phyloP scores from a whole-genome alignment of 768 basidiomycete species.

The Leccinellum luteum region DNA sequence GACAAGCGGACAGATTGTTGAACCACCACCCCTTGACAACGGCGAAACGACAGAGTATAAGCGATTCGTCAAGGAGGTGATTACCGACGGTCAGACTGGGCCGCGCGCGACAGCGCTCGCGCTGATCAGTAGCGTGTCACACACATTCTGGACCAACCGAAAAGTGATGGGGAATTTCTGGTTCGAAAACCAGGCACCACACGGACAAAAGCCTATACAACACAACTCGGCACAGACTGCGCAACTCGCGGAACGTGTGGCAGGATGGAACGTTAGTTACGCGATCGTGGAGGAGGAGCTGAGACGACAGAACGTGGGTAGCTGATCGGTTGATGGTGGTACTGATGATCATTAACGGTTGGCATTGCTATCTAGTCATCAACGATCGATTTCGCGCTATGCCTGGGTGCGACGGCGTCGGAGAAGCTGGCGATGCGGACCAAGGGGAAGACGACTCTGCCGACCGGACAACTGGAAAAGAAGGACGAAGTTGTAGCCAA shows the following conservation, averaged over 20 bases:
- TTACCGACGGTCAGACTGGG: slow-evolving; percentile 92
- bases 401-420: slow-evolving; percentile 83
- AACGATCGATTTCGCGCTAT: slow-evolving; percentile 94
- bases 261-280: slow-evolving; percentile 87
- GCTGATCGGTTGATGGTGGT: slow-evolving; percentile 18
- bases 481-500: slow-evolving; percentile 99
- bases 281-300: slow-evolving; percentile 89
- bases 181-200: slow-evolving; percentile 58
- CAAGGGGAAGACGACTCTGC: slow-evolving; percentile 54
- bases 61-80: slow-evolving; percentile 92
- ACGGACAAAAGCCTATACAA: slow-evolving; percentile 54
- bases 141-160: slow-evolving; percentile 77
- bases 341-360: slow-evolving; percentile 22
- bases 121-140: slow-evolving; percentile 75
- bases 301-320: slow-evolving; percentile 90
- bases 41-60: slow-evolving; percentile 95
- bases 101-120: slow-evolving; percentile 91
- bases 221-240: slow-evolving; percentile 80
- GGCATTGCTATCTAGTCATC: slow-evolving; percentile 63
- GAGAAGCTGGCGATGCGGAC: slow-evolving; percentile 83
- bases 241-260: slow-evolving; percentile 83
- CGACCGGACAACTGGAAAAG: slow-evolving; percentile 70
- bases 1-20: slow-evolving; percentile 79
- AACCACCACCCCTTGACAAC: slow-evolving; percentile 88
- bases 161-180: slow-evolving; percentile 74